phyloP scores from a whole-genome alignment of 805 yeast species.

The Yarrowia divulgata region DNA sequence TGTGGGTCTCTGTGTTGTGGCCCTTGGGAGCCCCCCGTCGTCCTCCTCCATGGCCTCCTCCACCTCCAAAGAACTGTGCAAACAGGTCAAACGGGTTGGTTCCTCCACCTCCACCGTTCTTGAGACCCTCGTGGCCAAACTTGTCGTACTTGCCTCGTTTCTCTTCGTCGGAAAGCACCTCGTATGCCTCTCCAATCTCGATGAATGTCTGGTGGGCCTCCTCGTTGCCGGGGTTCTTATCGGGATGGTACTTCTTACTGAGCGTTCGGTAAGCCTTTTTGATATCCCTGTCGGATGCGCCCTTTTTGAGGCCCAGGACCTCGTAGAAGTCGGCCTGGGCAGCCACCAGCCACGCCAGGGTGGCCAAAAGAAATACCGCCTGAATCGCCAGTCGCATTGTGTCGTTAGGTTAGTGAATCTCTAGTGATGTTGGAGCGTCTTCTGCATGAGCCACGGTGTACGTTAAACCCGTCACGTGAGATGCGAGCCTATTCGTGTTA shows the following conservation, averaged over 20 bases:
- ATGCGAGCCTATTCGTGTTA: slow-evolving; percentile 2
- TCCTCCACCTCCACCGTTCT: slow-evolving; percentile 52
- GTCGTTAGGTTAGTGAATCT: not conserved
- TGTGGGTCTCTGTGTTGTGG: slow-evolving; percentile 62
- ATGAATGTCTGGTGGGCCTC: slow-evolving; percentile 86
- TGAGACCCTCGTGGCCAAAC: slow-evolving; percentile 79
- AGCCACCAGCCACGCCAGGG: slow-evolving; percentile 47
- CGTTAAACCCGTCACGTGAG: slow-evolving; percentile 18
- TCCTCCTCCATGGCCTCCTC: slow-evolving; percentile 44
- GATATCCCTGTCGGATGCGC: slow-evolving; percentile 81
- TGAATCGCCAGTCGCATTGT: slow-evolving; percentile 36
- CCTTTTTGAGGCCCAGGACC: slow-evolving; percentile 71
- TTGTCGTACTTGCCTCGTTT: slow-evolving; percentile 89
- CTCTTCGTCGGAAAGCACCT: slow-evolving; percentile 80
- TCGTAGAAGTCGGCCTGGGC: slow-evolving; percentile 50
- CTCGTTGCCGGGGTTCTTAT: slow-evolving; percentile 80
- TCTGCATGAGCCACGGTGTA: slow-evolving; percentile 28
- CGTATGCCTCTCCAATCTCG: slow-evolving; percentile 93
- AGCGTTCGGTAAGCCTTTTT: slow-evolving; percentile 83
- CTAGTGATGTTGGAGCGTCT: not conserved
- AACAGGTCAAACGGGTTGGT: slow-evolving; percentile 64
- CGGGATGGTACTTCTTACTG: slow-evolving; percentile 91
- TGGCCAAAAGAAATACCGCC: slow-evolving; percentile 31
- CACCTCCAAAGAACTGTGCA: slow-evolving; percentile 65
- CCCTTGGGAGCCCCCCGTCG: slow-evolving; percentile 57